Percentiles rank a stretch among this genome's conserved stretches.
phyloP scores from a whole-genome alignment of 139 green algal genomes.

The Tetradesmus obliquus region DNA sequence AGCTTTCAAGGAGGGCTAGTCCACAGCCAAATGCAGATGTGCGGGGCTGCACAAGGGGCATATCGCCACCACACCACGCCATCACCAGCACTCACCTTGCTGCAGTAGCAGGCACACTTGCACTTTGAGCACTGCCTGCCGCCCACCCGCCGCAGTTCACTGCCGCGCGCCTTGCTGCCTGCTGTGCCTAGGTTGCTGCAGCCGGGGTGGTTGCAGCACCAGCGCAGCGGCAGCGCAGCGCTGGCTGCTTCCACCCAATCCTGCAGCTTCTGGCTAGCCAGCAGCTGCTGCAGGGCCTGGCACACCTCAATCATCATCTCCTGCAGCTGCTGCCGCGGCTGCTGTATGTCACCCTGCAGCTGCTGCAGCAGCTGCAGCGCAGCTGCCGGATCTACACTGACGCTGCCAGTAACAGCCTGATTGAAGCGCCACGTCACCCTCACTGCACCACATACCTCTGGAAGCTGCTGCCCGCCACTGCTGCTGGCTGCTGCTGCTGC shows the following conservation, averaged over 20 bases:
- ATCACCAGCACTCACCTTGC: neutral
- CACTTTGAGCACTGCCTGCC: neutral
- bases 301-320: neutral
- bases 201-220: neutral
- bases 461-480: no score
- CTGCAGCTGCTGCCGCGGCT: neutral
- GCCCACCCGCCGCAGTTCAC: neutral
- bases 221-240: neutral
- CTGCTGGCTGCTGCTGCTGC: neutral
- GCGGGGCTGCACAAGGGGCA: no score
- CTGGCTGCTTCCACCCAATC: neutral
- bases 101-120: neutral
- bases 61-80: no score
- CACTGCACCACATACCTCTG: no score
- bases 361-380: neutral
- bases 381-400: no score
- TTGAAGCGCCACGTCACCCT: no score
- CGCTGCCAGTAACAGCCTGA: no score
- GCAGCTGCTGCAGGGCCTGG: neutral
- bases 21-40: no score
- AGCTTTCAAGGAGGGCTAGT: no score
- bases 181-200: neutral
- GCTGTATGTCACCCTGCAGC: neutral
- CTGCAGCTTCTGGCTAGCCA: neutral
- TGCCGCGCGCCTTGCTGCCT: neutral